Base-by-base conservation (phyloP, 2,329 filamentous ascomycete species). In the Colletotrichum salicis region DNA sequence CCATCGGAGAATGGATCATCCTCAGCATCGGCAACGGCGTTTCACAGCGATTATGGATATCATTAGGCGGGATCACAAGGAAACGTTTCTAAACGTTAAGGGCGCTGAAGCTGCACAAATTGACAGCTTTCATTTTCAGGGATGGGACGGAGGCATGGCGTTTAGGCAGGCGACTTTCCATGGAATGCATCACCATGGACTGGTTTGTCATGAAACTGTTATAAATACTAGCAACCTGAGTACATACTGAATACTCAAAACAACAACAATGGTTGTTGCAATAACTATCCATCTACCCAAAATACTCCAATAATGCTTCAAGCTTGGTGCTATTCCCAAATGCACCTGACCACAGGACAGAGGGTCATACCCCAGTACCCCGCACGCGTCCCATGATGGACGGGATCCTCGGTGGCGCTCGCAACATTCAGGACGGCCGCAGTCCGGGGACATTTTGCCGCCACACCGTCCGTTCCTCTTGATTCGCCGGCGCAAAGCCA, bases 371-470 rank as follows among this genome's bases (percentile, higher is more conserved):
- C 69, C 64, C 57, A 29, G 64, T 63, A 62, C 69, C 69, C 69
- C 69, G 69, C 69, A 69, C 64, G 65, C 59, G 65, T 71, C 65
- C 54, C 48, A 54, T 71, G 69, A 71, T 45, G 65, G 45, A n/a
- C 22, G 54, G 51, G 51, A 41, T 63, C 31, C 22, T 41, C 31
- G 48, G 61, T 64, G 51, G 61, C 61, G 61, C 54, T 29, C 45
- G 29, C 33, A 51, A 41, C 51, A 13, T 15, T 35, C 12, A n/a
- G 54, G 33, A 66, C n/a, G 29, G 31, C 51, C 31, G 37, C 64
- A 72, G 58, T 27, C 55, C 64, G 5, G 48, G 64, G 33, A 45
- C 22, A 27, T 2, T 1, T 1, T 61, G 33, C 37, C 64, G 48
- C 52, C 35, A 56, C 58, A 35, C 31, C 45, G 27, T 15, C 29